Evolutionary conservation across 1,284 basidiomycete genomes (phyloP), one percentile per base, ranked within the genome.

Genomic region (Kwoniella shivajii): DNA sequence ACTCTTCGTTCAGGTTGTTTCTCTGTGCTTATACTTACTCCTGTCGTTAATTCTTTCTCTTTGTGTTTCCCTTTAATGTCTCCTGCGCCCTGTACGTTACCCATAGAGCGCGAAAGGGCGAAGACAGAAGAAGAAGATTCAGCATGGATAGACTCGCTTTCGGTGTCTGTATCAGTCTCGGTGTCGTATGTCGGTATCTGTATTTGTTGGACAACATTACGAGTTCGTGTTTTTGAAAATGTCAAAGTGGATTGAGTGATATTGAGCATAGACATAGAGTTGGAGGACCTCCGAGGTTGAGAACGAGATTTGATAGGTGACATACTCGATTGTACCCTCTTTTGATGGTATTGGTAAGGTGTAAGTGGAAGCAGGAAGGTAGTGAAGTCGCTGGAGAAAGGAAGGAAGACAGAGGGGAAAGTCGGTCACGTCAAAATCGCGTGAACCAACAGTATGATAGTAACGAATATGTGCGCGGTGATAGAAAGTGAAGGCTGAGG

Each of bases 1-100:
- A 91, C 86, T 74, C 90, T 85, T 76, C 87, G 88, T 73, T 85
- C 85, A 16, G 57, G 50, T 24, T 51, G 48, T 38, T 50, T 59
- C 13, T 27, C 62, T 26, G 61, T 58, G 10, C 43, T 51, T 34
- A 31, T 47, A 10, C 39, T 20, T 20, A 11, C n/a, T 24, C 41
- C 34, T n/a, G 10, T 36, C 34, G 34, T 10, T n/a, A n/a, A n/a
- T n/a, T 20, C 45, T 36, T 27, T 22, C n/a, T 27, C 52, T 30
- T 54, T 54, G 1, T 38, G 45, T 30, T 59, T 59, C 22, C 43
- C 52, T 20, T 54, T 47, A 11, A 44, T 26, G 30, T 46, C 43
- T 33, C 27, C 24, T 24, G 29, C 6, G 2, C n/a, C n/a, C n/a
- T n/a, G n/a, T n/a, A n/a, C n/a, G n/a, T 10, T 18, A 31, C 6